These are phyloP conservation scores for Neoarthrinium moseri DNA, from an alignment of 2,329 filamentous ascomycete species.

Conservation along the genomic window DNA sequence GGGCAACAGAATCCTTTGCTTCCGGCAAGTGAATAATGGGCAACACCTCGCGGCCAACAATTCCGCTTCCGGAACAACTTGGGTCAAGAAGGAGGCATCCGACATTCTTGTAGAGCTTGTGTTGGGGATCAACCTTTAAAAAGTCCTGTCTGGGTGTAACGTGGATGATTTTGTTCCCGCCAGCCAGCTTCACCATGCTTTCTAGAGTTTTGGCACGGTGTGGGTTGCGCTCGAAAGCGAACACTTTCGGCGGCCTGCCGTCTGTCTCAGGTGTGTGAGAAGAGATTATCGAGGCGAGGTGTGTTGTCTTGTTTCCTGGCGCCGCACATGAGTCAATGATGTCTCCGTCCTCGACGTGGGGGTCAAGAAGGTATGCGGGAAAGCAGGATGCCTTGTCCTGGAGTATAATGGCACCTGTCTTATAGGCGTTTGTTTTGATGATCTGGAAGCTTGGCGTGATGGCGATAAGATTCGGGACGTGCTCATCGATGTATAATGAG, in stretches of 20 bases:
- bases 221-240: constrained; percentile 77
- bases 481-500: constrained; percentile 68
- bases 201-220: constrained; percentile 71
- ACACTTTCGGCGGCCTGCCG: constrained; percentile 48
- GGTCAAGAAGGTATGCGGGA: constrained; percentile 82
- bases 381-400: constrained; percentile 98
- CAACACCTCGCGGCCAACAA: constrained; percentile 82
- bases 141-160: constrained; percentile 81
- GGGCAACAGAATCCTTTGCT: constrained; percentile 26
- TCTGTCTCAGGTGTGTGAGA: constrained; percentile 36
- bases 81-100: constrained; percentile 83
- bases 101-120: constrained; percentile 65
- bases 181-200: constrained; percentile 81
- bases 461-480: constrained; percentile 83
- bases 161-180: constrained; percentile 63
- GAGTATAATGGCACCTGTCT: constrained; percentile 75
- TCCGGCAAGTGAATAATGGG: constrained; percentile 63
- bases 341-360: constrained; percentile 65
- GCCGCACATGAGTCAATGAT: constrained; percentile 92
- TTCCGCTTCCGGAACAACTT: constrained; percentile 93
- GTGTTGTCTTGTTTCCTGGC: constrained; percentile 96
- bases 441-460: constrained; percentile 72
- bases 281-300: constrained; percentile 74
- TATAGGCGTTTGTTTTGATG: constrained; percentile 71
- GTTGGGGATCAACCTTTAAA: constrained; percentile 66